These are phyloP conservation scores for Verticillium albo-atrum DNA, from an alignment of 2,329 filamentous ascomycete species.

Conservation along the genomic window DNA sequence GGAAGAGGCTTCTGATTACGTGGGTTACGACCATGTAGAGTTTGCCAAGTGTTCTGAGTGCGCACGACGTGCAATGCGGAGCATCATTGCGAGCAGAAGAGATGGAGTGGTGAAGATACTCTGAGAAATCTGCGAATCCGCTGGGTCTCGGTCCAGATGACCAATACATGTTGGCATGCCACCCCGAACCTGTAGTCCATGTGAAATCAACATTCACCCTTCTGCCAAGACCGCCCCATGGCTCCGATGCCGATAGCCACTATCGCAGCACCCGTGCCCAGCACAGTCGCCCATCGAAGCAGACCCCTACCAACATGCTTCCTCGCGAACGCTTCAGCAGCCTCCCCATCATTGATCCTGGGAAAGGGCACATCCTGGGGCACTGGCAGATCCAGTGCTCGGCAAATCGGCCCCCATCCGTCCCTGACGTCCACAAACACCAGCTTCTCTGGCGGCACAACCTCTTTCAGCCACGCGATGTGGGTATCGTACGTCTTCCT, in stretches of 20 bases:
- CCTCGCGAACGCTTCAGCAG: slow-evolving; percentile 5
- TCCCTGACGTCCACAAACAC: slow-evolving; percentile 19
- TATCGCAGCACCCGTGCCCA: not conserved
- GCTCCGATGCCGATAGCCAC: not conserved
- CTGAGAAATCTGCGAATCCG: too few species aligned
- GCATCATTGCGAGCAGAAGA: too few species aligned
- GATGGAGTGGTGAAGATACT: too few species aligned
- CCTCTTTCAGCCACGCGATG: slow-evolving; percentile 3
- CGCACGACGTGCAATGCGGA: too few species aligned
- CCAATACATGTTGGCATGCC: too few species aligned
- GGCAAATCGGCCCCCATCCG: slow-evolving; percentile 28
- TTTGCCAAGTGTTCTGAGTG: too few species aligned
- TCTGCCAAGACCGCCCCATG: too few species aligned
- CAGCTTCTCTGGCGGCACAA: slow-evolving; percentile 18
- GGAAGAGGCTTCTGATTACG: too few species aligned
- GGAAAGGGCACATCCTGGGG: slow-evolving; percentile 24
- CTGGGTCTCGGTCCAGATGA: too few species aligned
- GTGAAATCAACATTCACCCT: too few species aligned
- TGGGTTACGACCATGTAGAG: too few species aligned
- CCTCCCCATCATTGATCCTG: slow-evolving; percentile 19
- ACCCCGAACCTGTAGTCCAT: too few species aligned
- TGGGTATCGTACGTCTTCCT: not conserved
- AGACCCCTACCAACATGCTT: slow-evolving; percentile 2
- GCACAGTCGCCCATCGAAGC: not conserved
- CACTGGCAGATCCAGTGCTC: slow-evolving; percentile 21